These are phyloP conservation scores for Botrytis fabae DNA, from an alignment of 2,329 filamentous ascomycete species.

Conservation along the genomic window DNA sequence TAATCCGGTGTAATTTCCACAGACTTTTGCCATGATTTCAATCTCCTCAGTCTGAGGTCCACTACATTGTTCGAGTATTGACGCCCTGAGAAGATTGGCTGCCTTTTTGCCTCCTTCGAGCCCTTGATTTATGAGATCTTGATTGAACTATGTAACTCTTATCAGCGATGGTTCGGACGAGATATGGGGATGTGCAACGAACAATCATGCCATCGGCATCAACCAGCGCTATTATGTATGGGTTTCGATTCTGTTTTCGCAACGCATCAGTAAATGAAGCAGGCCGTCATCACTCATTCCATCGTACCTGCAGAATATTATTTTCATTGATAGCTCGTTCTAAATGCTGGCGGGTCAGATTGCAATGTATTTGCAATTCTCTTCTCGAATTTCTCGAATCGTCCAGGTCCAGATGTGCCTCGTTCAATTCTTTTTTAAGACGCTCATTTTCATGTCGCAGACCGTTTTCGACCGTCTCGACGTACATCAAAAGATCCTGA, in stretches of 20 bases:
- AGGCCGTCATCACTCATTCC: not conserved
- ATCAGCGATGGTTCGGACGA: slow-evolving; percentile 22
- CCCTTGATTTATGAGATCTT: slow-evolving; percentile 55
- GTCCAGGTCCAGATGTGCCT: slow-evolving; percentile 52
- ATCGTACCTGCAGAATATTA: slow-evolving; percentile 49
- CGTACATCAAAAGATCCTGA: slow-evolving; percentile 52
- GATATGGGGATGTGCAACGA: slow-evolving; percentile 35
- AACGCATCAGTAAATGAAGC: slow-evolving; percentile 9
- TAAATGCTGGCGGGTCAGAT: slow-evolving; percentile 44
- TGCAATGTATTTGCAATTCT: slow-evolving; percentile 52
- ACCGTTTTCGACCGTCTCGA: slow-evolving; percentile 47
- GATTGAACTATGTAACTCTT: slow-evolving; percentile 53
- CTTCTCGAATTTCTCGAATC: slow-evolving; percentile 51
- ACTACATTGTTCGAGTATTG: slow-evolving; percentile 50
- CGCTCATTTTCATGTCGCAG: slow-evolving; percentile 48
- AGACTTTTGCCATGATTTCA: slow-evolving; percentile 57
- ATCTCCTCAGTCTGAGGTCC: slow-evolving; percentile 47
- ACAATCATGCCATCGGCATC: slow-evolving; percentile 65
- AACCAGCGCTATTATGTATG: slow-evolving; percentile 61
- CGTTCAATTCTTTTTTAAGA: slow-evolving; percentile 46
- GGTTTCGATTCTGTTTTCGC: slow-evolving; percentile 47
- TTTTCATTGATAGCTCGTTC: slow-evolving; percentile 44
- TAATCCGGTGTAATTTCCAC: slow-evolving; percentile 55
- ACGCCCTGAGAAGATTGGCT: slow-evolving; percentile 48
- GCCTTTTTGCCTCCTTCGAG: slow-evolving; percentile 45